Percentiles rank a stretch among this genome's conserved stretches.
Evolutionary conservation across 1,284 basidiomycete genomes (phyloP).

Genomic region (Naganishia cerealis): DNA sequence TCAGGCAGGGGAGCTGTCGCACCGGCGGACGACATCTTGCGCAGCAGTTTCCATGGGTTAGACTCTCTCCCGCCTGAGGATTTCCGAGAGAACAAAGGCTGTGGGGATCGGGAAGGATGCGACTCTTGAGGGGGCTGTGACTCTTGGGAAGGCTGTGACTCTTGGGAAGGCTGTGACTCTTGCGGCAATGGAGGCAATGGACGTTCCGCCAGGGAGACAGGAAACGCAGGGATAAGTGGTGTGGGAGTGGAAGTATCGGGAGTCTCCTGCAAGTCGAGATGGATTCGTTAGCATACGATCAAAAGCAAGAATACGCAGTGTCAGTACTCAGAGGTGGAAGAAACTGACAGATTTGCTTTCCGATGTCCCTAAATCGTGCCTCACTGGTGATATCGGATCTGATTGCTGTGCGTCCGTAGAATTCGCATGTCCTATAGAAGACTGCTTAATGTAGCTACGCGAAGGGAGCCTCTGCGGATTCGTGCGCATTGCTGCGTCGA

Average conservation of each 20-base stretch:
- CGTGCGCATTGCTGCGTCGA: neutral
- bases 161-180: slow-evolving; percentile 3
- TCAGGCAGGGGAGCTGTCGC: neutral
- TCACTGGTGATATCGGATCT: neutral
- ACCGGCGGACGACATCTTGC: slow-evolving; percentile 24
- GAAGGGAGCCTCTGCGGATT: neutral
- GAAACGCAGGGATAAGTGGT: neutral
- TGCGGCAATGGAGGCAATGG: slow-evolving; percentile 24
- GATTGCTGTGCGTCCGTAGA: neutral
- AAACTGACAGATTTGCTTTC: neutral
- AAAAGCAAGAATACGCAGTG: too few species aligned
- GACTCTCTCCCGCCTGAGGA: slow-evolving; percentile 22
- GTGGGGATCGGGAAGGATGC: slow-evolving; percentile 1
- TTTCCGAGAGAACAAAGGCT: slow-evolving; percentile 22
- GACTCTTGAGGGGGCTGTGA: neutral
- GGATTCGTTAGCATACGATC: neutral
- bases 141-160: neutral
- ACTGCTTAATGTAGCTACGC: neutral
- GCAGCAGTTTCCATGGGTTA: slow-evolving; percentile 32
- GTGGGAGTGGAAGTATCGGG: neutral
- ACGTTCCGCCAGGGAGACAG: neutral
- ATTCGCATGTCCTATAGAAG: neutral
- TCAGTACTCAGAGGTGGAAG: neutral
- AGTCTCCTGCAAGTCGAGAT: neutral
- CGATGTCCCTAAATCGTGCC: neutral